Evolutionary conservation across 192 early-diverging fungal species (phyloP), one percentile per base, ranked within the genome.

Genomic region (Radiomyces spectabilis): DNA sequence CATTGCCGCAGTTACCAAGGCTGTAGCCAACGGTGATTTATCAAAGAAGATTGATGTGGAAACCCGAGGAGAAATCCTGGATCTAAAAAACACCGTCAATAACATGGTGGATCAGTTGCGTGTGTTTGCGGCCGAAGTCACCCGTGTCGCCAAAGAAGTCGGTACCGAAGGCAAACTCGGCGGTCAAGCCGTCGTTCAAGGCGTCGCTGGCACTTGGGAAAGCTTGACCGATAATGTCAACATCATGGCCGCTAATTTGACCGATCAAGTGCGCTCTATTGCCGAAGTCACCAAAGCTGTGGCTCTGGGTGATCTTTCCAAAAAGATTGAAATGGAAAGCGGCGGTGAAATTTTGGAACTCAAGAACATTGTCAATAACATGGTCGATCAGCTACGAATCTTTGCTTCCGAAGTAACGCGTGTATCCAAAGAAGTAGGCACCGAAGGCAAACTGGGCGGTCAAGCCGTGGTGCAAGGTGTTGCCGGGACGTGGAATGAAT

Each of bases 381-480:
- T 87, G 75, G 82, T 85, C 16, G 66, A 71, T 43, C 81, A 79
- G 27, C 63, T 84, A 13, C 57, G 55, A 38, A 77, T 71, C 24
- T 84, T 86, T 75, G 82, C 82, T 3, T 60, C 70, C 0, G 84
- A 86, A 62, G 77, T 85, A 13, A 77, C 75, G 25, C 70, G 77
- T 45, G 84, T 85, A 15, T 77, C 84, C 5, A 66, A 72, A 5
- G 80, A 82, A 56, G 84, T 86, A 13, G 84, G 84, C 25, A 83
- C 75, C 0, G 81, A 87, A 46, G 88, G 88, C 35, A 85, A 83
- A 49, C 70, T 91, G 21, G 89, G 89, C 42, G 89, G 76, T 19
- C 84, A 88, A 59, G 86, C 85, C 0, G 70, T 80, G 21, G 88
- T 91, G 0, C 58, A 63, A 3, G 84, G 79, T 49, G 85, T 87